Base-by-base conservation (phyloP, 495 filamentous ascomycete species). In the Mycothermus thermophilus region DNA sequence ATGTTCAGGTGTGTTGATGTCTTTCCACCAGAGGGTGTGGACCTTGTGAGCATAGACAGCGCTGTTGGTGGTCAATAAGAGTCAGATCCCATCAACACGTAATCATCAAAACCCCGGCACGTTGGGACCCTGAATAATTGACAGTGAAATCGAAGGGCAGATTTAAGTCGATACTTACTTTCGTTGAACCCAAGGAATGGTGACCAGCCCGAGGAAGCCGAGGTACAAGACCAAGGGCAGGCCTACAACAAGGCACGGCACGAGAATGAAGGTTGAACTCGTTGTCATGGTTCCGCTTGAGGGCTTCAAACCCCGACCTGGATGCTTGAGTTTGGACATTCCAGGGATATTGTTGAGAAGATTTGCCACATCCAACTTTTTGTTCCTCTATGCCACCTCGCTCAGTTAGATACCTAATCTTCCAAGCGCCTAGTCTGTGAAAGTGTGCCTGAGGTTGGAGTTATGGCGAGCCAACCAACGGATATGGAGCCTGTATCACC, bases 11-110 rank as follows among this genome's bases (percentile, higher is more conserved):
- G 71, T 58, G 41, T 84, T 75, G 23, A 81, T 34, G 50, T 90
- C 67, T 33, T 78, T 60, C 72, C 75, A 84, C 44, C 70, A 69
- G 9, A 68, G 52, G 0, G 78, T 75, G 41, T 84, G 72, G 37
- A 88, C 35, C 27, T 75, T 76, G 51, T 92, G 76, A 10, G 73
- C 75, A 55, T 92, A 94, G 11, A 94, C 53, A 14, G 74, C 75
- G 42, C 83, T 88, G 46, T 10, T n/a, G 15, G 3, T 5, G n/a
- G 4, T 27, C 8, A 21, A 8, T 6, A 12, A 34, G 14, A 10
- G 19, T 35, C 30, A 46, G 30, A n/a, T n/a, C n/a, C n/a, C n/a
- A n/a, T n/a, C n/a, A n/a, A n/a, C n/a, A n/a, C n/a, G n/a, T n/a
- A n/a, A n/a, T n/a, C n/a, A n/a, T n/a, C n/a, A n/a, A n/a, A n/a